Base-by-base conservation (phyloP, 2,329 filamentous ascomycete genomes). In the Dactylonectria macrodidyma region DNA sequence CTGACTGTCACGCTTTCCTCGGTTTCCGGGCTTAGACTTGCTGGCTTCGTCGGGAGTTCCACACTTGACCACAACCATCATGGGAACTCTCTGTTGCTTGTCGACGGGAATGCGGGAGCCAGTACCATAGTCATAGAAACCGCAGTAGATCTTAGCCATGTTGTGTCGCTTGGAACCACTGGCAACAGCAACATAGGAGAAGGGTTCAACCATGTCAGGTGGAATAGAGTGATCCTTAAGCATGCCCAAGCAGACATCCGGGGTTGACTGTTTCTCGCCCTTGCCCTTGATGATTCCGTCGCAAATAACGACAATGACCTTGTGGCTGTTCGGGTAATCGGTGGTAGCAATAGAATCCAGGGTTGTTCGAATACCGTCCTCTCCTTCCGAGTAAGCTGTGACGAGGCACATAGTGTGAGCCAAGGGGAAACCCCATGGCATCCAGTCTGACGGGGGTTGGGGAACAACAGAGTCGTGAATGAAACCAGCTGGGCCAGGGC, bases 321-420 rank as follows among this genome's bases (percentile, higher is more conserved):
- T 99, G 88, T 99, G 97, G 81, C 95, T 98, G 87, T 99, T 99
- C 57, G 96, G 96, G 76, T 99, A 99, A 81, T 99, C 97, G 3
- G 96, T 99, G 82, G 94, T 97, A 57, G 95, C 96, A 78, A 99
- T 92, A 1, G 96, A 99, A 82, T 99, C 95, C 33, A 99, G 85
- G 1, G 96, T 99, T 0, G 95, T 97, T 55, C 96, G 92, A 63
- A 99, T 89, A 77, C 95, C 96, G 67, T 97, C 92, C 71, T 92
- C 94, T 72, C 96, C 96, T 84, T 99, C 96, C 0, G 96, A 99
- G 81, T 99, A 99, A 19, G 95, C 95, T 30, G 97, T 99, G 58
- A 99, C 95, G 72, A 99, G 83, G 81, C 95, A 98, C 78, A 99
- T 95, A 1, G 93, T 88, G 81, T 99, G 96, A 54, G 95, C 96